These are phyloP conservation scores for Aspergillus homomorphus DNA, from an alignment of 495 filamentous ascomycete species.

Conservation along the genomic window DNA sequence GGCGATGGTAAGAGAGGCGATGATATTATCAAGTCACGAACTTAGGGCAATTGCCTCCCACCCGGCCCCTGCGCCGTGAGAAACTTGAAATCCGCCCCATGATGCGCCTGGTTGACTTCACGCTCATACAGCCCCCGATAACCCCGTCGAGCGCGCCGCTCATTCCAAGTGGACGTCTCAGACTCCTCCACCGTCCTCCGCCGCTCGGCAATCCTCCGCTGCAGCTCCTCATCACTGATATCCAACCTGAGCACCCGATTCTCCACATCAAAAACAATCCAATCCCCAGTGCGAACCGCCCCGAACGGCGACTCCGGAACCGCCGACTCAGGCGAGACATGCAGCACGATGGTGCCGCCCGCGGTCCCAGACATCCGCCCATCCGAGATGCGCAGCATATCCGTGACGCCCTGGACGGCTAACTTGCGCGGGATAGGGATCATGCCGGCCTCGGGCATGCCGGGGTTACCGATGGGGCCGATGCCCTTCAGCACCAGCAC, in stretches of 20 bases:
- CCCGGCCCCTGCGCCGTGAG: conserved; percentile 44
- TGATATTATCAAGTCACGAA: no score
- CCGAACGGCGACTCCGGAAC: conserved; percentile 56
- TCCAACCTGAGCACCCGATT: conserved; percentile 42
- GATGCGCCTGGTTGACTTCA: conserved; percentile 61
- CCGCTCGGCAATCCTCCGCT: conserved; percentile 36
- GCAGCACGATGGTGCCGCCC: conserved; percentile 64
- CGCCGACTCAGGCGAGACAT: conserved; percentile 61
- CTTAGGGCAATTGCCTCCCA: no score
- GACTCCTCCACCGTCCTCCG: conserved; percentile 17
- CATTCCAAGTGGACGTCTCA: conserved; percentile 23
- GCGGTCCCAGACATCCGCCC: conserved; percentile 69
- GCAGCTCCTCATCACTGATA: conserved; percentile 47
- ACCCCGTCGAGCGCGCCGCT: conserved; percentile 46
- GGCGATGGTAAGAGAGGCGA: no score
- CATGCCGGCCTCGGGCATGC: conserved; percentile 61
- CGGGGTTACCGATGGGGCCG: conserved; percentile 62
- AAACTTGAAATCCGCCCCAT: conserved; percentile 65
- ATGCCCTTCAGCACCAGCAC: conserved; percentile 61
- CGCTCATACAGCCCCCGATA: conserved; percentile 65
- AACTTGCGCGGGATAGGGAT: conserved; percentile 61
- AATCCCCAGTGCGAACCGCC: conserved; percentile 57
- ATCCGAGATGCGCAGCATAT: conserved; percentile 66
- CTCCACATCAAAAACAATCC: conserved; percentile 54
- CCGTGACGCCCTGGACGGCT: conserved; percentile 52